These are phyloP conservation scores for Globisporangium polare DNA, from an alignment of 352 stramenopile species.

Conservation along the genomic window DNA sequence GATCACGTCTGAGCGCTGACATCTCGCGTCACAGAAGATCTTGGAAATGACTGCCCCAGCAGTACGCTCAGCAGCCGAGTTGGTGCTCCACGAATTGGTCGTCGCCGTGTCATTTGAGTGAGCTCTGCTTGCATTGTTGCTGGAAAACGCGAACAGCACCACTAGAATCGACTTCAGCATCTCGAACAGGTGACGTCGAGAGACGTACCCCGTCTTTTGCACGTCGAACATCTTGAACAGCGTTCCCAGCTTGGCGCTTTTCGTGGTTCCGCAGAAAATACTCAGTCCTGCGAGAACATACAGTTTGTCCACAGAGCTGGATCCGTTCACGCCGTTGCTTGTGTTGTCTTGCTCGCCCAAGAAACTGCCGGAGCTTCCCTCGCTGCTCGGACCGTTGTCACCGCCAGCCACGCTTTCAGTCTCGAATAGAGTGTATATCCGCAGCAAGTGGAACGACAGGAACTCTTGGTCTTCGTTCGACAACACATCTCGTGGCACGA, in stretches of 20 bases:
- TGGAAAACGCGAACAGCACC: constrained; percentile 83
- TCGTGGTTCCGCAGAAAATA: constrained; percentile 93
- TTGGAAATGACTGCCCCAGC: constrained; percentile 91
- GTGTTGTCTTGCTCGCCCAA: constrained; percentile 23
- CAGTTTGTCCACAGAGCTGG: constrained; percentile 69
- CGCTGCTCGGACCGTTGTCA: constrained; percentile 22
- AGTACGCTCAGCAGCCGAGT: constrained; percentile 76
- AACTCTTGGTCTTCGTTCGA: constrained; percentile 88
- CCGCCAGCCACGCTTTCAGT: constrained; percentile 55
- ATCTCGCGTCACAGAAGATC: constrained; percentile 70
- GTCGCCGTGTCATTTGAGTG: constrained; percentile 61
- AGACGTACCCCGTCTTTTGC: constrained; percentile 58
- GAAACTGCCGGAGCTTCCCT: constrained; percentile 19
- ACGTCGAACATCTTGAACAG: constrained; percentile 81
- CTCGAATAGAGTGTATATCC: constrained; percentile 82
- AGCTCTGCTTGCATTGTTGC: constrained; percentile 56
- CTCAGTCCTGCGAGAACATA: constrained; percentile 84
- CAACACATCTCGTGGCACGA: constrained; percentile 64
- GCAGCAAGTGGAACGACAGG: constrained; percentile 80
- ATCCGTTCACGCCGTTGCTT: constrained; percentile 17
- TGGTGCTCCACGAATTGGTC: constrained; percentile 66
- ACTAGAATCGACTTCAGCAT: constrained; percentile 79
- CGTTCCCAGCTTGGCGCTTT: constrained; percentile 92
- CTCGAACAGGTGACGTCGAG: constrained; percentile 73
- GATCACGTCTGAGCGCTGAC: constrained; percentile 71